Evolutionary conservation across 192 early-diverging fungal genomes (phyloP).

Genomic region (Coemansia sp.): DNA sequence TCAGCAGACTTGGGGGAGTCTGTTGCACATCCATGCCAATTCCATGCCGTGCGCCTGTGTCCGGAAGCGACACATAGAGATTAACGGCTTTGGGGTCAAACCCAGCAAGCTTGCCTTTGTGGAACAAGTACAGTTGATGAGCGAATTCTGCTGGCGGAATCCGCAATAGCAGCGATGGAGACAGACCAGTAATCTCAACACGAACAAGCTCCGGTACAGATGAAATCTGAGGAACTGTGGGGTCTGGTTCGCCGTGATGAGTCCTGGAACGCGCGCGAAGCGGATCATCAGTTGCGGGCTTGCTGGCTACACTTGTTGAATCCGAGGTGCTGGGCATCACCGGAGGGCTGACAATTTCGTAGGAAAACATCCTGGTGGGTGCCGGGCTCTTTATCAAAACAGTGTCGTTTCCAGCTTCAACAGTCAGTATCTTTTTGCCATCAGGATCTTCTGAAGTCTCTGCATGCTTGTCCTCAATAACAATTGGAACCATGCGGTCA

Average conservation of each 20-base stretch:
- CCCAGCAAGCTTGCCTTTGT: slow-evolving; percentile 45
- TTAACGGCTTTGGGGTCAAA: slow-evolving; percentile 41
- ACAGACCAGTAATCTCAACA: slow-evolving; percentile 62
- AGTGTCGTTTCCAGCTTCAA: slow-evolving; percentile 13
- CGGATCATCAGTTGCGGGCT: slow-evolving; percentile 15
- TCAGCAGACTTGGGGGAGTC: slow-evolving; percentile 30
- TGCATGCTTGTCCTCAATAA: slow-evolving; percentile 4
- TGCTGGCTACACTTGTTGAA: neutral
- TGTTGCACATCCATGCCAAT: slow-evolving; percentile 4
- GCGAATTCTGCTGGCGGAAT: slow-evolving; percentile 63
- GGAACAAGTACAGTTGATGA: slow-evolving; percentile 69
- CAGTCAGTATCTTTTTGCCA: neutral
- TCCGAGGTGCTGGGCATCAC: slow-evolving; percentile 12
- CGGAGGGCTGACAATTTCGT: slow-evolving; percentile 30
- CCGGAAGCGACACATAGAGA: slow-evolving; percentile 36
- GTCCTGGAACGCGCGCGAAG: slow-evolving; percentile 44
- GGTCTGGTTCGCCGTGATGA: slow-evolving; percentile 41
- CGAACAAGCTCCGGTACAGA: slow-evolving; percentile 49
- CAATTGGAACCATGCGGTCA: slow-evolving; percentile 40
- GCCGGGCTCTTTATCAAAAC: slow-evolving; percentile 15
- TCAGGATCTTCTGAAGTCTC: neutral
- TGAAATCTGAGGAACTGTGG: slow-evolving; percentile 42
- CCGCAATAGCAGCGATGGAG: slow-evolving; percentile 62
- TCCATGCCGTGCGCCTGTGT: neutral
- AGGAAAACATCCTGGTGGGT: slow-evolving; percentile 4